phyloP scores from a whole-genome alignment of 1,284 basidiomycete genomes.

The Irpex sp. region DNA sequence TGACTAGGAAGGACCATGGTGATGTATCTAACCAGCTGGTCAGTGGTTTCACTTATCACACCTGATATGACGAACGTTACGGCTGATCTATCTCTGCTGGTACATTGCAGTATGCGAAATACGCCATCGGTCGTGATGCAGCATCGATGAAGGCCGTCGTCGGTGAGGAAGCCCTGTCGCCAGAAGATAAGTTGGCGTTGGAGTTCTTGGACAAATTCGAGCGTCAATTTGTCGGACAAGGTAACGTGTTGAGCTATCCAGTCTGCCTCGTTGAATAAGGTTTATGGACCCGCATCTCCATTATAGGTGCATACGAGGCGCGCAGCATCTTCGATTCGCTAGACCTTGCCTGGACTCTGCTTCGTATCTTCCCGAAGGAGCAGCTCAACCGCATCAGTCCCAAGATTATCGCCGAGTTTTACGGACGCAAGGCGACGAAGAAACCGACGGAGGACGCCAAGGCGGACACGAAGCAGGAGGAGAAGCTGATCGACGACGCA shows the following conservation, averaged over 20 bases:
- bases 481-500: constrained; percentile 58
- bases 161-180: constrained; percentile 94
- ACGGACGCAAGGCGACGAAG: constrained; percentile 72
- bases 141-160: constrained; percentile 99
- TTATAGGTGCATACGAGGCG: constrained; percentile 86
- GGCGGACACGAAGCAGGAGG: constrained; percentile 38
- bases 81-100: not conserved
- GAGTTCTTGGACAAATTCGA: constrained; percentile 96
- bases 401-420: constrained; percentile 86
- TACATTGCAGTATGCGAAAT: constrained; percentile 79
- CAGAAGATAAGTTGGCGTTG: constrained; percentile 91
- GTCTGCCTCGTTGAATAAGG: constrained; percentile 1
- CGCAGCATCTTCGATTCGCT: constrained; percentile 97
- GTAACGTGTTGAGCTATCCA: constrained; percentile 36
- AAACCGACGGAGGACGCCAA: constrained; percentile 51
- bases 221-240: constrained; percentile 92
- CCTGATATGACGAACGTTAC: constrained; percentile 16
- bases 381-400: constrained; percentile 95
- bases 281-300: constrained; percentile 5
- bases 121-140: constrained; percentile 96
- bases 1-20: constrained; percentile 97
- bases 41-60: constrained; percentile 22
- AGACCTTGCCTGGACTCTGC: constrained; percentile 94
- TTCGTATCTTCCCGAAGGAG: constrained; percentile 99
- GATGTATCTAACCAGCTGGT: constrained; percentile 98